Base-by-base conservation (phyloP, 257 asterid species). In the Solanum dulcamara region DNA sequence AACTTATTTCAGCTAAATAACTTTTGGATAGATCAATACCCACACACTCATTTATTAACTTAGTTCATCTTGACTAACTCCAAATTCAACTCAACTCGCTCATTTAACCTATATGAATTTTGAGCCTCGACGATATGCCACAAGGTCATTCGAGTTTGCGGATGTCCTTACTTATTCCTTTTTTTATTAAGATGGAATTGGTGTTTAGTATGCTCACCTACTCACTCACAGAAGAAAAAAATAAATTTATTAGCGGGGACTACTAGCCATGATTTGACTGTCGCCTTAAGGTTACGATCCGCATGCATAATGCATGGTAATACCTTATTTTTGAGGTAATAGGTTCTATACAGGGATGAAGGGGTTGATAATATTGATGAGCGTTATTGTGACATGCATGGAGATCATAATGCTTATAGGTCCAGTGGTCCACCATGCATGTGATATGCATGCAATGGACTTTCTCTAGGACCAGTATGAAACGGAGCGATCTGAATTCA, bases 1-100 rank as follows among this genome's bases (percentile, higher is more conserved):
- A 22, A 15, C 4, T 4, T 15, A 59, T 24, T 60, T 60, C 0
- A 60, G 1, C 4, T 8, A n/a, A 59, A 2, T 59, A 59, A 24
- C 17, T 59, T 4, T 59, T n/a, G 17, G 10, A 59, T 2, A 1
- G 17, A 24, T 24, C 30, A 59, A n/a, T 2, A 59, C 1, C 1
- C 2, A 59, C 7, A 0, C 7, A 12, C 0, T n/a, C 3, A n/a
- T 59, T 0, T 4, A 10, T 24, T 59, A n/a, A 57, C 4, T n/a
- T 4, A 10, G 0, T 59, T 0, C 0, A 24, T 10, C 11, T 59
- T 22, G 3, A 3, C 10, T 28, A 1, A 2, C 6, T 22, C 3
- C 3, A 57, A 59, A 59, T 59, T 9, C 5, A 57, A 57, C 28
- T 24, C 1, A 10, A 59, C 32, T 2, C 17, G 0, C 67, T 10